Base-by-base conservation (phyloP, 306 rosid genomes). In the Glycine tomentella region DNA sequence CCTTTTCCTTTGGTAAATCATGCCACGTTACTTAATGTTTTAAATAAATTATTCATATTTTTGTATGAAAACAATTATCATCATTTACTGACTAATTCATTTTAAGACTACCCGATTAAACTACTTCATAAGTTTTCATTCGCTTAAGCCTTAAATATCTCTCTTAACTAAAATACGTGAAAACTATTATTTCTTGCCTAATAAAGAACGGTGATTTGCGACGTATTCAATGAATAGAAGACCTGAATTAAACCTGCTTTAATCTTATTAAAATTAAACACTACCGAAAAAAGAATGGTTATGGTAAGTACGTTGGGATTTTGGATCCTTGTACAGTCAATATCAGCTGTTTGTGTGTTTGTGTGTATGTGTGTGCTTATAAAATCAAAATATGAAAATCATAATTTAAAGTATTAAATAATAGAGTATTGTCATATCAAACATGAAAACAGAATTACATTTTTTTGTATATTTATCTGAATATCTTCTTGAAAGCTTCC, bases 401-500 rank as follows among this genome's bases (percentile, higher is more conserved):
- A 33, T 63, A 63, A 2, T 59, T 63, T n/a, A 0, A 25, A 63
- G 3, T 63, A 63, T 12, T 63, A 63, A 63, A 34, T 34, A 63
- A 63, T 12, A 36, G 31, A 0, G 1, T 25, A 25, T 25, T 5
- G 34, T 42, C 25, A 42, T 42, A n/a, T 36, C 1, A n/a, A 72
- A 34, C 12, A 57, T 57, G 38, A 56, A 74, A 16, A 56, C n/a
- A 45, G 56, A 8, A 74, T 63, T 0, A 31, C n/a, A 48, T 79
- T 8, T 16, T 25, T 25, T 25, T 25, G 0, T 25, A 25, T 25
- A 25, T 25, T 25, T 25, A 25, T 25, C 31, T 25, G 31, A 58
- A 0, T 75, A 13, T 81, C n/a, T 70, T 33, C 3, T 52, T 71
- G 70, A 53, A 71, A 72, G 65, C 25, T 34, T 42, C 38, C 11